Conservation (phyloP, 179 eudicot genomes). For the Actinidia polygama region DNA sequence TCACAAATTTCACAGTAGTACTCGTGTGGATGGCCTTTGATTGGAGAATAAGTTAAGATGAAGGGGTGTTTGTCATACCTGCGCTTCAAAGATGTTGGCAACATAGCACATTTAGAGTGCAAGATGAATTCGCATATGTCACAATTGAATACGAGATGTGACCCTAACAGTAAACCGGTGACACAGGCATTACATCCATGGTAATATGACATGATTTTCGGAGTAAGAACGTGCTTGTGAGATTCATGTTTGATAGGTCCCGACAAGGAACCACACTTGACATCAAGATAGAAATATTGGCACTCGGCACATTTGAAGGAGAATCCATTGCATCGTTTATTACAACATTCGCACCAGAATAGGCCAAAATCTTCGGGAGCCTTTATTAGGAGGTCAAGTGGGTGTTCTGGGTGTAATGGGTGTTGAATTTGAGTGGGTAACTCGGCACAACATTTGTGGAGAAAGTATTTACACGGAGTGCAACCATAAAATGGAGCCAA, state of each 20-base stretch:
- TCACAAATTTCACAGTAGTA: conserved; percentile 11
- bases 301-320: neutral
- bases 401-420: neutral
- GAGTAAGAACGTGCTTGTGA: neutral
- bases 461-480: neutral
- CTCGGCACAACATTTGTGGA: neutral
- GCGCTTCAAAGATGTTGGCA: neutral
- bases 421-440: neutral
- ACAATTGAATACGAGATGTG: neutral
- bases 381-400: neutral
- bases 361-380: too few species aligned
- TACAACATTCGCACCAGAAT: neutral
- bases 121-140: neutral
- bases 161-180: neutral
- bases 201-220: neutral
- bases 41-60: neutral
- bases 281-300: neutral
- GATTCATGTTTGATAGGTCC: neutral
- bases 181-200: neutral
- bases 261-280: neutral
- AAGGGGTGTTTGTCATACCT: conserved; percentile 1
- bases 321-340: neutral
- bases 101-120: neutral
- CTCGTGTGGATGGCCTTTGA: neutral
- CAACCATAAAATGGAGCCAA: neutral